Conservation (phyloP, 148 eudicot genomes). For the Arctostaphylos glauca region DNA sequence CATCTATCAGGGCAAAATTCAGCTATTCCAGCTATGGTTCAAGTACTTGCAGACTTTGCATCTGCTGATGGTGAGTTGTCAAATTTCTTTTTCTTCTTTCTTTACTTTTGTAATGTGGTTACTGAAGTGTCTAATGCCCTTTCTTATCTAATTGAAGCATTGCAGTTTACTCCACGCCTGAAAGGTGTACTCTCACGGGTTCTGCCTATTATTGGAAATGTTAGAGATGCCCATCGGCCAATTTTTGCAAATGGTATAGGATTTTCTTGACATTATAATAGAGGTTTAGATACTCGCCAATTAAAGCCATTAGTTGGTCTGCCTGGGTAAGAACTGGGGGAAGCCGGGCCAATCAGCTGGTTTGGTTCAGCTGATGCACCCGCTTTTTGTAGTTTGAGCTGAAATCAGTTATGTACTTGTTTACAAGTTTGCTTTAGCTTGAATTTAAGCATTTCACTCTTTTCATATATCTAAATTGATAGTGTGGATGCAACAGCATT, state of each 20-base stretch:
- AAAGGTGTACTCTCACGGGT: slow-evolving; percentile 87
- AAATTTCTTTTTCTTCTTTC: background rate
- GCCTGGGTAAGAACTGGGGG: background rate
- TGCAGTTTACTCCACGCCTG: slow-evolving; percentile 89
- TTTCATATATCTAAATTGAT: background rate
- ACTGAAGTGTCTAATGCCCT: slow-evolving; percentile 18
- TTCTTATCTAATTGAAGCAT: slow-evolving; percentile 48
- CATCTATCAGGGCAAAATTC: slow-evolving; percentile 80
- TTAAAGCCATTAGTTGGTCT: background rate
- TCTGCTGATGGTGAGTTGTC: slow-evolving; percentile 65
- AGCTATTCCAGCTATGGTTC: slow-evolving; percentile 92
- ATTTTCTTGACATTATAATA: background rate
- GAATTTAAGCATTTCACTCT: background rate
- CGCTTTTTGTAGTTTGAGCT: background rate
- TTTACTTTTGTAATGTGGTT: slow-evolving; percentile 10
- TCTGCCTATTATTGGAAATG: slow-evolving; percentile 88
- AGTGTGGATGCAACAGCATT: background rate
- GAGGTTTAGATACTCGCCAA: background rate
- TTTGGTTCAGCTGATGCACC: background rate
- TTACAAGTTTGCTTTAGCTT: background rate
- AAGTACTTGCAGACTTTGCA: slow-evolving; percentile 88
- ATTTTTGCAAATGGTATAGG: slow-evolving; percentile 83
- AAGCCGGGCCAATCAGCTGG: slow-evolving; percentile 1
- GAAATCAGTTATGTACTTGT: background rate
- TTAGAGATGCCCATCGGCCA: slow-evolving; percentile 77